These are phyloP conservation scores for Dacryopinax primogenitus DNA, from an alignment of 768 basidiomycete species.

Conservation along the genomic window DNA sequence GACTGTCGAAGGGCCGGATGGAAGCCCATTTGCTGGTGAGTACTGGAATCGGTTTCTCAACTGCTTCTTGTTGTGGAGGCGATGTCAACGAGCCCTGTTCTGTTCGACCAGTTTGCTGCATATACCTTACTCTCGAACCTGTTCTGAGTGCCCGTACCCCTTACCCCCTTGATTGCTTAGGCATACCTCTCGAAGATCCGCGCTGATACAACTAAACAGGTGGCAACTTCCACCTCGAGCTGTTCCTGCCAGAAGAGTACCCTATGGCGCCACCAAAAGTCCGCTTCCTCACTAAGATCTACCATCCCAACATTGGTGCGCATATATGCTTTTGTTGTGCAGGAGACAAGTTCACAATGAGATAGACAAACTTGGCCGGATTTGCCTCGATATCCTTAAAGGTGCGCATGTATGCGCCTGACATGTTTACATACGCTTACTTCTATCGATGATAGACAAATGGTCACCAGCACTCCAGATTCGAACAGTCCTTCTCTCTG, in stretches of 20 bases:
- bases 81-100: neutral
- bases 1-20: constrained; percentile 85
- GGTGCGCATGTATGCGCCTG: constrained; percentile 34
- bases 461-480: constrained; percentile 99
- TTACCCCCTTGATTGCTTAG: neutral
- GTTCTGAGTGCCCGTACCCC: neutral
- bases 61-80: too few relatives aligned
- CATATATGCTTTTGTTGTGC: constrained; percentile 11
- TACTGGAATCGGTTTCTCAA: constrained; percentile 14
- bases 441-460: constrained; percentile 52
- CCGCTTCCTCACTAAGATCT: constrained; percentile 93
- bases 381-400: constrained; percentile 97
- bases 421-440: neutral
- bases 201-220: constrained; percentile 34
- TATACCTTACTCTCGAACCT: neutral
- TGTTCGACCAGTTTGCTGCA: neutral
- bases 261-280: constrained; percentile 99
- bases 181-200: neutral
- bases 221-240: constrained; percentile 87
- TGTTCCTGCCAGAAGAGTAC: constrained; percentile 97
- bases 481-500: constrained; percentile 88
- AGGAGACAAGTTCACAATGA: neutral
- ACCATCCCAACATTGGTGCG: constrained; percentile 98
- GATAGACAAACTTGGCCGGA: constrained; percentile 92
- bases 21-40: constrained; percentile 82